Conservation (phyloP, 176 grass and related monocot genomes). For the Hordeum vulgare region MorexV3_pseudomolecules_assembly NC_058519.1:642811533-642812032, state of each 20-base stretch:
- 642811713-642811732: background rate
- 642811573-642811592: background rate
- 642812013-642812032: background rate
- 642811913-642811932: background rate
- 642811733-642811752: background rate
- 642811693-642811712: background rate
- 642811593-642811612: no score
- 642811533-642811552: constrained; percentile 6
- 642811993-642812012: background rate
- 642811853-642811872: background rate
- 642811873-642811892: background rate
- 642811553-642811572: background rate
- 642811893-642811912: background rate
- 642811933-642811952: background rate
- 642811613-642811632: background rate
- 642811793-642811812: background rate
- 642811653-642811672: background rate
- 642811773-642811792: background rate
- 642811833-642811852: background rate
- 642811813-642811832: background rate
- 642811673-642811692: background rate
- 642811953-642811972: background rate
- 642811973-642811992: background rate
- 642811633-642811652: background rate
- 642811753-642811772: background rate